phyloP scores from a whole-genome alignment of 2,329 filamentous ascomycete species.

The Aspergillus ochraceoroseus region DNA sequence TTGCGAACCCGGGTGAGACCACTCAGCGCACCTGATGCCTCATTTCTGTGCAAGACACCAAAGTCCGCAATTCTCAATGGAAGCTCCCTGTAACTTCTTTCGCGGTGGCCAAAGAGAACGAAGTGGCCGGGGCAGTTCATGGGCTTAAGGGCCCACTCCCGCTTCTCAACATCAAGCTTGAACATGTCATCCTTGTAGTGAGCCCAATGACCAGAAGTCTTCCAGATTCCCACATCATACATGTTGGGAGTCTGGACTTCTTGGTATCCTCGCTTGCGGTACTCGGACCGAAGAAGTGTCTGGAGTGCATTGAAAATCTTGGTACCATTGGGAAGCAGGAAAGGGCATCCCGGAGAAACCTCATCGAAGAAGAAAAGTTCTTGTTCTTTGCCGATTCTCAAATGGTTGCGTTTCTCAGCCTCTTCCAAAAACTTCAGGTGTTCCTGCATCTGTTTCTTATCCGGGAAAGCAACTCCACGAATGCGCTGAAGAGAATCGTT shows the following conservation, averaged over 20 bases:
- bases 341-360: slow-evolving; percentile 83
- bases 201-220: slow-evolving; percentile 89
- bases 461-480: slow-evolving; percentile 92
- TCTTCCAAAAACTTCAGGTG: slow-evolving; percentile 95
- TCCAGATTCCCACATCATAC: slow-evolving; percentile 91
- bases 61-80: slow-evolving; percentile 94
- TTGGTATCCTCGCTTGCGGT: slow-evolving; percentile 88
- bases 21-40: slow-evolving; percentile 84
- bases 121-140: slow-evolving; percentile 99
- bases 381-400: slow-evolving; percentile 89
- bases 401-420: slow-evolving; percentile 94
- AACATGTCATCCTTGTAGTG: slow-evolving; percentile 97
- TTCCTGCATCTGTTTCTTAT: slow-evolving; percentile 90
- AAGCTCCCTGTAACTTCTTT: slow-evolving; percentile 81
- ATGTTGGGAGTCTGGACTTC: slow-evolving; percentile 96
- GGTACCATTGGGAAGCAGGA: slow-evolving; percentile 88
- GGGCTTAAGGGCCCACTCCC: slow-evolving; percentile 79
- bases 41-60: slow-evolving; percentile 90
- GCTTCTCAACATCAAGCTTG: slow-evolving; percentile 75
- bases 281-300: slow-evolving; percentile 75
- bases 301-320: slow-evolving; percentile 89
- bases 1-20: slow-evolving; percentile 87
- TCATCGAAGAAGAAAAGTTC: slow-evolving; percentile 98
- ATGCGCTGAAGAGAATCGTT: slow-evolving; percentile 96
- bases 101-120: slow-evolving; percentile 76